Conservation (phyloP, 345 rosid genomes). For the Salix caprea region DNA sequence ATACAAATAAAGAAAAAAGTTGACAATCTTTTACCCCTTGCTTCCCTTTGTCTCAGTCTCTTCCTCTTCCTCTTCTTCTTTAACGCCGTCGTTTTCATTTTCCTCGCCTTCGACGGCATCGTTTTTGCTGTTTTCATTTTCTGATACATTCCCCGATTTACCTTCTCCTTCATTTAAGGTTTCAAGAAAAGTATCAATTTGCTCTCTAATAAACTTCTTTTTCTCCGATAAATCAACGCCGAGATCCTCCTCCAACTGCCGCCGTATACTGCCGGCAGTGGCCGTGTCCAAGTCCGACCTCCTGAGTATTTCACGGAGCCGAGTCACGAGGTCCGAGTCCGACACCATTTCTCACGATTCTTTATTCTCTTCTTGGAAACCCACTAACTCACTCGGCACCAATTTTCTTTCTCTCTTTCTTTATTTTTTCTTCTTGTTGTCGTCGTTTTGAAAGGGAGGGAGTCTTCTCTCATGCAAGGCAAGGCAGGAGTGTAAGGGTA, state of each 20-base stretch:
- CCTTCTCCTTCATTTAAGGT: constrained; percentile 27
- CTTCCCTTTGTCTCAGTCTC: not conserved
- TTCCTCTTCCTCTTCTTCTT: constrained; percentile 18
- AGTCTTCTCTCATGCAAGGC: not conserved
- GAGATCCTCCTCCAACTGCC: constrained; percentile 62
- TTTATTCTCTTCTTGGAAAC: not conserved
- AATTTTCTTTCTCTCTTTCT: not conserved
- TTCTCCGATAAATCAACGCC: constrained; percentile 57
- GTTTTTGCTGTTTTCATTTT: constrained; percentile 16
- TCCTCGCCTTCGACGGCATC: constrained; percentile 29
- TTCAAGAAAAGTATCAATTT: constrained; percentile 61
- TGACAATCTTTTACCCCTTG: not conserved
- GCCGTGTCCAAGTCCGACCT: constrained; percentile 71
- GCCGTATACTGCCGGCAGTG: constrained; percentile 66
- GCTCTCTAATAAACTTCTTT: constrained; percentile 58
- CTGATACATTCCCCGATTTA: constrained; percentile 15
- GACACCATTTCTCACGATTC: constrained; percentile 42
- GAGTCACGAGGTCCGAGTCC: constrained; percentile 62
- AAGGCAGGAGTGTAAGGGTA: not conserved
- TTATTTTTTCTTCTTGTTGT: not conserved
- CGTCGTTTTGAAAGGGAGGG: not conserved
- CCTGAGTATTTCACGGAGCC: constrained; percentile 65
- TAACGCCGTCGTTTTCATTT: constrained; percentile 24
- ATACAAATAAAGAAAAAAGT: not conserved
- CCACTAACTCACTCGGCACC: not conserved